A percentile compares a stretch with the other conserved stretches of the same genome.
Evolutionary conservation across 2,329 filamentous ascomycete genomes (phyloP).

Genomic region (Emydomyces testavorans): DNA sequence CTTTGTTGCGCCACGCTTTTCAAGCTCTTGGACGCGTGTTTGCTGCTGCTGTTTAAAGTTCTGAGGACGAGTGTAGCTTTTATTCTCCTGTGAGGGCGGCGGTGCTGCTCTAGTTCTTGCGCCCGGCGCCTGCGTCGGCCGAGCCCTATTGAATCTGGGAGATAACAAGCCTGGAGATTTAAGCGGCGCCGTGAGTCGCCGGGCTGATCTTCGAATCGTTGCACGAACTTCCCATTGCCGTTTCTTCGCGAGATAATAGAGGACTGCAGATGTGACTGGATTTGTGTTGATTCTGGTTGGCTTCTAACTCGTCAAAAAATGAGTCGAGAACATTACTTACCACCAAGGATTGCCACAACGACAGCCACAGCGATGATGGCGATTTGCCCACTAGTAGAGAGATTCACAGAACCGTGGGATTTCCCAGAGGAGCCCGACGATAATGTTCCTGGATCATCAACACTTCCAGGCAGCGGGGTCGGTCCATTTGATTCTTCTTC

Average conservation of each 20-base stretch:
- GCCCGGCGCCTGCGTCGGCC: neutral
- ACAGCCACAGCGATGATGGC: constrained; percentile 65
- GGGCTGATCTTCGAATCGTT: constrained; percentile 56
- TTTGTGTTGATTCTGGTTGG: constrained; percentile 13
- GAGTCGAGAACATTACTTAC: constrained; percentile 41
- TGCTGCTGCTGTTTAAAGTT: neutral
- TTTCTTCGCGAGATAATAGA: constrained; percentile 75
- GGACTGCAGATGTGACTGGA: constrained; percentile 50
- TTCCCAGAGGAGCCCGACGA: constrained; percentile 55
- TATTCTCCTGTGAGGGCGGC: neutral
- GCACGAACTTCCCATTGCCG: constrained; percentile 70
- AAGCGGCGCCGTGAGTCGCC: constrained; percentile 22
- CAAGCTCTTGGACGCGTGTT: neutral
- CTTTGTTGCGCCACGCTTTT: neutral
- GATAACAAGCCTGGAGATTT: constrained; percentile 11
- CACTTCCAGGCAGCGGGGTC: constrained; percentile 10
- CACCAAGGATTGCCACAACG: constrained; percentile 54
- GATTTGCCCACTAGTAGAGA: constrained; percentile 59
- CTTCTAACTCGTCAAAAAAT: neutral
- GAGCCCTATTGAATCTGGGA: neutral
- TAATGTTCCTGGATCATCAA: constrained; percentile 27
- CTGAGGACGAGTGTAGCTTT: neutral
- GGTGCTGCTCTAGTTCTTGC: neutral
- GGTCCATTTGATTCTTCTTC: neutral
- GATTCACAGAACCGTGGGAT: constrained; percentile 46